These are phyloP conservation scores for Chalciporus piperatus DNA, from an alignment of 768 basidiomycete species.

Conservation along the genomic window DNA sequence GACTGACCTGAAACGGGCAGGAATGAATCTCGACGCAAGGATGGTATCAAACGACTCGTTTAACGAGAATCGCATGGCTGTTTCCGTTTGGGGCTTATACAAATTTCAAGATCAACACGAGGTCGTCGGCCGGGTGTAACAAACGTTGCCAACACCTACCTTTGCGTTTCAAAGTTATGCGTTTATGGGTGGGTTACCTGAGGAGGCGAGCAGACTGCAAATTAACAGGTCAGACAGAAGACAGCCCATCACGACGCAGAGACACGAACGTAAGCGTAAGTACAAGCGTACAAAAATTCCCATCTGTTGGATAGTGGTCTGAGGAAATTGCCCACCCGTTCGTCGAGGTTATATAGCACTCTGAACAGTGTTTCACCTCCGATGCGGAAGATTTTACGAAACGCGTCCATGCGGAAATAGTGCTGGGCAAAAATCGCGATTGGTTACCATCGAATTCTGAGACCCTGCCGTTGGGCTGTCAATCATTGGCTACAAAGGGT, in stretches of 20 bases:
- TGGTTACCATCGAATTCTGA: no score
- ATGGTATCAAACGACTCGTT: conserved; percentile 15
- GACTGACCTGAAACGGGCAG: conserved; percentile 18
- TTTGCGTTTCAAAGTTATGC: conserved; percentile 7
- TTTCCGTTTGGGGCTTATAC: conserved; percentile 3
- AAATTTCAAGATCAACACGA: conserved; percentile 3
- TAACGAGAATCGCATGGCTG: conserved; percentile 21
- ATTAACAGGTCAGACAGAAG: conserved; percentile 9
- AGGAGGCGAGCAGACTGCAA: conserved; percentile 23
- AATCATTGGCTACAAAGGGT: no score
- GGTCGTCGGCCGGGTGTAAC: not conserved
- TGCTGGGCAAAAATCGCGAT: no score
- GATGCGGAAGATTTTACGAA: no score
- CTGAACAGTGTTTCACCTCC: no score
- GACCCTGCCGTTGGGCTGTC: no score
- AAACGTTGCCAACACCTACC: conserved; percentile 6
- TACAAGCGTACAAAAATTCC: conserved; percentile 31
- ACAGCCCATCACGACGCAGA: not conserved
- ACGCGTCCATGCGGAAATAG: no score
- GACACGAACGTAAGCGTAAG: conserved; percentile 25
- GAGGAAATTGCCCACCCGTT: no score
- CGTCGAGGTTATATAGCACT: no score
- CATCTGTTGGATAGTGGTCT: conserved; percentile 32
- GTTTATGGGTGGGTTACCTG: conserved; percentile 32
- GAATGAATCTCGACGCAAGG: conserved; percentile 20